Evolutionary conservation across 2,329 filamentous ascomycete species (phyloP).

Genomic region (Aspergillus floridensis): DNA sequence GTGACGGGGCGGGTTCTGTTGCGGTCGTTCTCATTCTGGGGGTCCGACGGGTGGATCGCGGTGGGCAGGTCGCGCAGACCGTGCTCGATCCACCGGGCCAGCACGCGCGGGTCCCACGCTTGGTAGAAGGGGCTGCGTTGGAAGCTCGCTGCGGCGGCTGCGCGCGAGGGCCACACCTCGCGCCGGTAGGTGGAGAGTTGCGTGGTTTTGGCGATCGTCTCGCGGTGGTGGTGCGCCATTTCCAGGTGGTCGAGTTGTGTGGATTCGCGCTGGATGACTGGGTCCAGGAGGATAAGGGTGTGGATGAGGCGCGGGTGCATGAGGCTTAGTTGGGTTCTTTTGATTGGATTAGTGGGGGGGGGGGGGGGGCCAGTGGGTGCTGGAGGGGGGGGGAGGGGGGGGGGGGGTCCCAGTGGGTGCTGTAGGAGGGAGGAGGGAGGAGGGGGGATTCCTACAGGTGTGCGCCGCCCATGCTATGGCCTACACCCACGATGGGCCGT

Average conservation of each 20-base stretch:
- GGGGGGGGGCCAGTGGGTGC: background rate
- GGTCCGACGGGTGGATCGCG: slow-evolving; percentile 27
- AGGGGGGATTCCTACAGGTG: slow-evolving; percentile 51
- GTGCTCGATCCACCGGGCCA: slow-evolving; percentile 69
- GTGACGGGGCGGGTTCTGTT: slow-evolving; percentile 56
- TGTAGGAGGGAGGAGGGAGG: background rate
- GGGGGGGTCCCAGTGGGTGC: background rate
- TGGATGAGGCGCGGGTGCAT: slow-evolving; percentile 79
- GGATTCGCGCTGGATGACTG: slow-evolving; percentile 63
- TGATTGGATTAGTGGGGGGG: slow-evolving; percentile 1
- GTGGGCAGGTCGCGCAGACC: slow-evolving; percentile 77
- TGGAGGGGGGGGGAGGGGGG: background rate
- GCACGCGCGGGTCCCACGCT: slow-evolving; percentile 75
- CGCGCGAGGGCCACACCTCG: slow-evolving; percentile 77
- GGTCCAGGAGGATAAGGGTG: slow-evolving; percentile 76
- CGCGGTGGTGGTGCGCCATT: slow-evolving; percentile 18
- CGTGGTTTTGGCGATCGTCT: slow-evolving; percentile 36
- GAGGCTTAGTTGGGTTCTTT: slow-evolving; percentile 61
- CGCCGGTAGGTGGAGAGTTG: slow-evolving; percentile 67
- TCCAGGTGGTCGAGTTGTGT: slow-evolving; percentile 35
- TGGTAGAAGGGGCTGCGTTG: slow-evolving; percentile 71
- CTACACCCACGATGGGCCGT: slow-evolving; percentile 77
- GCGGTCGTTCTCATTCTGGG: slow-evolving; percentile 3
- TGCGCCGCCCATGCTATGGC: slow-evolving; percentile 83
- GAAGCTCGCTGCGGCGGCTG: slow-evolving; percentile 66